phyloP scores from a whole-genome alignment of 192 early-diverging fungal genomes.

The Mortierella claussenii region DNA sequence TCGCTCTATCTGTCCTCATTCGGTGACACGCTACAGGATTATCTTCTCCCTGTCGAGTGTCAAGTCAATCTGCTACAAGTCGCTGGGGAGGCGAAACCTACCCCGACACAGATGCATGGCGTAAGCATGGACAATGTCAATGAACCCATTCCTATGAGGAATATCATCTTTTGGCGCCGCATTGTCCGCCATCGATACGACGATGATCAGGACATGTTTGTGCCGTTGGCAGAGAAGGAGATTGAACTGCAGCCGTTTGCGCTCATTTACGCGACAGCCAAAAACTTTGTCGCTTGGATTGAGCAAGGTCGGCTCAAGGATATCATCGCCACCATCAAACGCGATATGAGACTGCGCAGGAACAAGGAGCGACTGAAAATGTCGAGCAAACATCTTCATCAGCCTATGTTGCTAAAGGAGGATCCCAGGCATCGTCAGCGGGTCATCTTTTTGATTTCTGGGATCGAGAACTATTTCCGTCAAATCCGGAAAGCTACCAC shows the following conservation, averaged over 20 bases:
- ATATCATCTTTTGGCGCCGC: slow-evolving; percentile 56
- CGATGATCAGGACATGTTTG: slow-evolving; percentile 27
- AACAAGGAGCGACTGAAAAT: slow-evolving; percentile 17
- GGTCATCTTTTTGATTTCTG: slow-evolving; percentile 54
- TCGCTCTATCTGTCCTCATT: slow-evolving; percentile 29
- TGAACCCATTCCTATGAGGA: slow-evolving; percentile 3
- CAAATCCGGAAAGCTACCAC: slow-evolving; percentile 19
- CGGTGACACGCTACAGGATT: slow-evolving; percentile 37
- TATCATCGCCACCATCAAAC: slow-evolving; percentile 23
- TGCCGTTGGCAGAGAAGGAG: slow-evolving; percentile 7
- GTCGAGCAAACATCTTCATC: neutral
- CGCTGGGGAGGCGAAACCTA: neutral
- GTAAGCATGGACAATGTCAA: neutral
- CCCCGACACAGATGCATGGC: neutral
- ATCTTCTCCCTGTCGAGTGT: slow-evolving; percentile 19
- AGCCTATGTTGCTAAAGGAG: slow-evolving; percentile 6
- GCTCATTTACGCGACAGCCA: slow-evolving; percentile 29
- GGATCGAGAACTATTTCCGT: slow-evolving; percentile 46
- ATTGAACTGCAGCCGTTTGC: slow-evolving; percentile 38
- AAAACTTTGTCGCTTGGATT: slow-evolving; percentile 26
- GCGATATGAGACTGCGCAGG: neutral
- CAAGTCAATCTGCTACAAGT: slow-evolving; percentile 4
- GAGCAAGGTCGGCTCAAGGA: slow-evolving; percentile 8
- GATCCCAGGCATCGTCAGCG: slow-evolving; percentile 19
- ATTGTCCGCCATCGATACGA: slow-evolving; percentile 37